Evolutionary conservation across 1,284 basidiomycete genomes (phyloP).

Genomic region (Marasmius fiardii): DNA sequence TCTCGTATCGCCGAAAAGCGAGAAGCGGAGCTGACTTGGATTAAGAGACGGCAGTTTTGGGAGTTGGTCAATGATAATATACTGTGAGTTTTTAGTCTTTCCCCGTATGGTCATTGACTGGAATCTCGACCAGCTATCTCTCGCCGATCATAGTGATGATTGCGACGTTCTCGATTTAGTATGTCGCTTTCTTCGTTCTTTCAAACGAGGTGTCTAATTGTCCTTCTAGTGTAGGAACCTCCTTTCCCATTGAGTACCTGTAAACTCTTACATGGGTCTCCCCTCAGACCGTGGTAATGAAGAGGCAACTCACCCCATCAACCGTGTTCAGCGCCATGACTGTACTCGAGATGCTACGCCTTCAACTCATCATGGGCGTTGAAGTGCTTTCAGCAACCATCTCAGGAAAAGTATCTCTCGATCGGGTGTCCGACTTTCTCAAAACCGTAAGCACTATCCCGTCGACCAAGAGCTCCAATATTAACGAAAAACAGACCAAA

Average conservation of each 20-base stretch:
- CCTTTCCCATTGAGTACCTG: no score
- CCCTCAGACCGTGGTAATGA: neutral
- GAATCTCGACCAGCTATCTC: slow-evolving; percentile 30
- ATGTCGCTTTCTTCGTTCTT: neutral
- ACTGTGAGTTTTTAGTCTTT: neutral
- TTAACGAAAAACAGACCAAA: slow-evolving; percentile 28
- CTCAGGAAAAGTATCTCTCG: slow-evolving; percentile 18
- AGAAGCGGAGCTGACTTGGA: slow-evolving; percentile 50
- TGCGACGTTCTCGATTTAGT: slow-evolving; percentile 44
- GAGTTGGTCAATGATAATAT: slow-evolving; percentile 21
- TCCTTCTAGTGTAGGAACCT: neutral
- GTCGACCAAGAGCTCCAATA: no score
- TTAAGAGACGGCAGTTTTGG: slow-evolving; percentile 40
- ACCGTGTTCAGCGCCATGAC: slow-evolving; percentile 12
- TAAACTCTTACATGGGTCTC: no score
- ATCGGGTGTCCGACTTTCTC: no score
- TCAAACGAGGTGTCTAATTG: neutral
- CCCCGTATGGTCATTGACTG: neutral
- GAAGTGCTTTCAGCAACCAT: slow-evolving; percentile 14
- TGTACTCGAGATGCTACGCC: slow-evolving; percentile 19
- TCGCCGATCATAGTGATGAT: slow-evolving; percentile 55
- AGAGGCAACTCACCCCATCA: slow-evolving; percentile 2
- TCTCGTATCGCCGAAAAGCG: slow-evolving; percentile 48
- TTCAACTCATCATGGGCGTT: slow-evolving; percentile 4
- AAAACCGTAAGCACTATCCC: no score